Evolutionary conservation across 129 eudicot genomes (phyloP).

Genomic region (Flaveria robusta): DNA sequence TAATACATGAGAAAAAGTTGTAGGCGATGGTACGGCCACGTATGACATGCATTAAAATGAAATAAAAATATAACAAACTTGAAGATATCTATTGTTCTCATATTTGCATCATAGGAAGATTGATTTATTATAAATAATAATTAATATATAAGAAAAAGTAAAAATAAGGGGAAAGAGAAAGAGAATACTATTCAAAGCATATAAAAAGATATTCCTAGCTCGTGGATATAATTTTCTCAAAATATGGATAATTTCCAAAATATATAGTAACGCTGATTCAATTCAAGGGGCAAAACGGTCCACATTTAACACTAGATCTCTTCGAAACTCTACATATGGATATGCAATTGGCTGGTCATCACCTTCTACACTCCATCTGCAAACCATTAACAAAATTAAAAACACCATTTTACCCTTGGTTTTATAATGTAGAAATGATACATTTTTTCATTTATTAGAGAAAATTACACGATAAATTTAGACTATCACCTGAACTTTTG

Average conservation of each 20-base stretch:
- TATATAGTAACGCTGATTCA: slow-evolving; percentile 23
- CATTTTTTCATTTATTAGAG: not conserved
- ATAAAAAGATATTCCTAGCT: slow-evolving; percentile 21
- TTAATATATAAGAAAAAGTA: slow-evolving; percentile 26
- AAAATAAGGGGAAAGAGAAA: not conserved
- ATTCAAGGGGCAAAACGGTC: slow-evolving; percentile 38
- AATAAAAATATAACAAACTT: not conserved
- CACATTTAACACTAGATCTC: slow-evolving; percentile 44
- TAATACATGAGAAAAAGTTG: no score
- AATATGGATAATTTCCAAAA: slow-evolving; percentile 30
- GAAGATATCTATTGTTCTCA: not conserved
- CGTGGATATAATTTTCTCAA: slow-evolving; percentile 23
- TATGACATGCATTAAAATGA: no score
- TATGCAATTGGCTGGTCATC: slow-evolving; percentile 65
- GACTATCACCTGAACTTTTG: slow-evolving; percentile 64
- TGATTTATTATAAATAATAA: slow-evolving; percentile 13
- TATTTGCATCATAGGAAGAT: slow-evolving; percentile 9
- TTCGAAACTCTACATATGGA: slow-evolving; percentile 71
- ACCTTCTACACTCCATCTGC: slow-evolving; percentile 66
- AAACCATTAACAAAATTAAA: slow-evolving; percentile 17
- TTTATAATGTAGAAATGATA: not conserved
- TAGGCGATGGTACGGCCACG: no score
- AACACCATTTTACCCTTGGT: slow-evolving; percentile 1
- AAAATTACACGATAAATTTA: not conserved
- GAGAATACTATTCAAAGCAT: slow-evolving; percentile 23